These are phyloP conservation scores for Chimonanthus salicifolius DNA, from an alignment of 164 flowering plant genomes.

Conservation along the genomic window DNA sequence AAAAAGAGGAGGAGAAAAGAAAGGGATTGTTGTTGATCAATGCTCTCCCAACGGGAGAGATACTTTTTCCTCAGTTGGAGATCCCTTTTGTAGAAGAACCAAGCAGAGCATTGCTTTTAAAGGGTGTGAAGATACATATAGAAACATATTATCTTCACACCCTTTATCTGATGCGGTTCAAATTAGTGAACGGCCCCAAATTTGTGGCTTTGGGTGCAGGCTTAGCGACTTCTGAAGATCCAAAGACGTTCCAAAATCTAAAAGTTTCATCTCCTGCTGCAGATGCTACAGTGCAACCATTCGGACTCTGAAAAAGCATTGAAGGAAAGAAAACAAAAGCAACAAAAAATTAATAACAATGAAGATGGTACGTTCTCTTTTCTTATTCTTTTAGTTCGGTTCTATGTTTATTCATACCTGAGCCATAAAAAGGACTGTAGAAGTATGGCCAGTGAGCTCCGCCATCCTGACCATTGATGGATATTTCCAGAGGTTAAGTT, in stretches of 20 bases:
- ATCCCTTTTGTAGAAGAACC: too few relatives aligned
- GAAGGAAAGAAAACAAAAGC: background rate
- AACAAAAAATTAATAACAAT: too few relatives aligned
- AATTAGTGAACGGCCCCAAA: constrained; percentile 40
- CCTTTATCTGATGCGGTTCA: constrained; percentile 30
- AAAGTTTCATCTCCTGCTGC: constrained; percentile 43
- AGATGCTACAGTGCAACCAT: constrained; percentile 55
- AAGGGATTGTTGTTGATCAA: too few relatives aligned
- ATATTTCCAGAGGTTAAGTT: constrained; percentile 58
- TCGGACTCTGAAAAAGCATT: constrained; percentile 34
- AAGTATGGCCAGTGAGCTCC: constrained; percentile 63
- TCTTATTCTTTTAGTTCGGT: background rate
- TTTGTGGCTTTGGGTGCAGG: constrained; percentile 25
- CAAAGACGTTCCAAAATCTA: constrained; percentile 51
- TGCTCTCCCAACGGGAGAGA: too few relatives aligned
- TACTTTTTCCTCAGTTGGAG: too few relatives aligned
- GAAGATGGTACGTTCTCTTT: background rate
- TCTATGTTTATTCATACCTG: constrained; percentile 26
- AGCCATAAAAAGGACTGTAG: constrained; percentile 55
- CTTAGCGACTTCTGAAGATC: constrained; percentile 31
- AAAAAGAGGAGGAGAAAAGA: too few relatives aligned
- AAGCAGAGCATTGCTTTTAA: too few relatives aligned
- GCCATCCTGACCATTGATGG: constrained; percentile 63
- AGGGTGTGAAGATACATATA: too few relatives aligned
- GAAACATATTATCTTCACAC: too few relatives aligned